phyloP scores from a whole-genome alignment of 768 basidiomycete genomes.

The Pholiota conissans region DNA sequence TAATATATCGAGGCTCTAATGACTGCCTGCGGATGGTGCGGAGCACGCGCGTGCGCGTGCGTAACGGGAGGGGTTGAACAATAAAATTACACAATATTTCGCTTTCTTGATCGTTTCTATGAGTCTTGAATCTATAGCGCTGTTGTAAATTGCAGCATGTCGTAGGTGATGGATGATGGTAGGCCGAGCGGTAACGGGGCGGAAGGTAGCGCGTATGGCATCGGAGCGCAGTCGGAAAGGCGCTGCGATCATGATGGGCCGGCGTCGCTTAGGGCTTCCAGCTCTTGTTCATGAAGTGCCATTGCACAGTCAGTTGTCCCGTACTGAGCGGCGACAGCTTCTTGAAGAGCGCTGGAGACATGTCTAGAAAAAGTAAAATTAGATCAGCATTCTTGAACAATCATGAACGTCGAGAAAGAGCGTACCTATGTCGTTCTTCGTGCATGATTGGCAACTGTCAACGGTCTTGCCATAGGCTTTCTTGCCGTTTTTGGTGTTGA shows the following conservation, averaged over 20 bases:
- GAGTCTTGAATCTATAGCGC: neutral
- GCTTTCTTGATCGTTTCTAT: conserved; percentile 1
- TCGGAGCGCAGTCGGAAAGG: no score
- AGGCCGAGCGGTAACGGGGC: no score
- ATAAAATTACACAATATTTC: conserved; percentile 4
- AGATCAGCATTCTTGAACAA: neutral
- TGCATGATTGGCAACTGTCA: conserved; percentile 64
- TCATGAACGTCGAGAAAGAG: neutral
- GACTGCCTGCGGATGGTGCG: neutral
- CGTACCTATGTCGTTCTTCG: conserved; percentile 55
- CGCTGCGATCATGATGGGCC: neutral
- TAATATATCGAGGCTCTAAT: neutral
- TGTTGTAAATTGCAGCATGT: neutral
- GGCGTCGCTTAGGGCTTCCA: conserved; percentile 11
- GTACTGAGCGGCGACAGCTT: conserved; percentile 44
- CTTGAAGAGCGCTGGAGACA: conserved; percentile 64
- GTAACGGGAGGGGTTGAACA: conserved; percentile 1
- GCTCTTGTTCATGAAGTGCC: conserved; percentile 53
- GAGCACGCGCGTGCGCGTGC: neutral
- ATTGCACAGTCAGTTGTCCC: conserved; percentile 55
- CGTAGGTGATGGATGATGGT: neutral
- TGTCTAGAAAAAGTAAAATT: conserved; percentile 41
- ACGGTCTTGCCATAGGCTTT: conserved; percentile 47
- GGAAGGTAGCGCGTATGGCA: neutral
- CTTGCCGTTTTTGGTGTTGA: conserved; percentile 55